Conservation (phyloP, 805 yeast genomes). For the Nakazawaea wickerhamii region DNA sequence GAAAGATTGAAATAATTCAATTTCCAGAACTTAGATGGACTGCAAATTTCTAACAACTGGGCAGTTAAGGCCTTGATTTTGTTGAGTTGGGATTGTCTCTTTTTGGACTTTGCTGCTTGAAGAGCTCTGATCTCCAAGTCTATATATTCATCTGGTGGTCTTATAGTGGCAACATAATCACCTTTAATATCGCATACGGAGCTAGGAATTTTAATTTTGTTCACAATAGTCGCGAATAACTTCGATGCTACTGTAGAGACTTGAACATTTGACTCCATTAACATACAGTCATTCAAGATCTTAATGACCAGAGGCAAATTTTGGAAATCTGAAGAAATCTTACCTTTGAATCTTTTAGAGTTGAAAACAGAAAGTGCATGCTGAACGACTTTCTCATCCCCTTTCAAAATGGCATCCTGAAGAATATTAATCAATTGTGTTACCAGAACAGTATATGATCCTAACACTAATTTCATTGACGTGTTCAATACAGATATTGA, state of each 20-base stretch:
- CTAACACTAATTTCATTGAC: slow-evolving; percentile 64
- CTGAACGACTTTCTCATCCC: slow-evolving; percentile 52
- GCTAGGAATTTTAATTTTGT: slow-evolving; percentile 41
- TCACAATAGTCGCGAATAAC: slow-evolving; percentile 38
- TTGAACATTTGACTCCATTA: slow-evolving; percentile 44
- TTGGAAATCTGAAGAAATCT: slow-evolving; percentile 52
- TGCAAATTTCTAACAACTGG: not conserved
- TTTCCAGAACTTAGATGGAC: slow-evolving; percentile 29
- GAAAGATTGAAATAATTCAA: slow-evolving; percentile 24
- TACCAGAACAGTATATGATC: slow-evolving; percentile 54
- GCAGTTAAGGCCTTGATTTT: slow-evolving; percentile 27
- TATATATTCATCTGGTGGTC: slow-evolving; percentile 57
- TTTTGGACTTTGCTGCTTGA: slow-evolving; percentile 55
- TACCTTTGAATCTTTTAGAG: slow-evolving; percentile 50
- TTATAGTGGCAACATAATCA: slow-evolving; percentile 36
- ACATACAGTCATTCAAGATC: slow-evolving; percentile 48
- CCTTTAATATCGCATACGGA: slow-evolving; percentile 48
- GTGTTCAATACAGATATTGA: slow-evolving; percentile 67
- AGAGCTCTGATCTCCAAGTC: slow-evolving; percentile 56
- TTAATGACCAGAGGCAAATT: slow-evolving; percentile 43
- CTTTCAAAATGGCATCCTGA: slow-evolving; percentile 39
- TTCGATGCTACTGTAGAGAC: slow-evolving; percentile 51
- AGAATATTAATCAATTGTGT: slow-evolving; percentile 44
- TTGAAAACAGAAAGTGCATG: slow-evolving; percentile 58
- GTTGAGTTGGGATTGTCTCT: slow-evolving; percentile 38